These are phyloP conservation scores for Novymonas esmeraldas DNA, from an alignment of 208 protist genomes.

Conservation along the genomic window DNA sequence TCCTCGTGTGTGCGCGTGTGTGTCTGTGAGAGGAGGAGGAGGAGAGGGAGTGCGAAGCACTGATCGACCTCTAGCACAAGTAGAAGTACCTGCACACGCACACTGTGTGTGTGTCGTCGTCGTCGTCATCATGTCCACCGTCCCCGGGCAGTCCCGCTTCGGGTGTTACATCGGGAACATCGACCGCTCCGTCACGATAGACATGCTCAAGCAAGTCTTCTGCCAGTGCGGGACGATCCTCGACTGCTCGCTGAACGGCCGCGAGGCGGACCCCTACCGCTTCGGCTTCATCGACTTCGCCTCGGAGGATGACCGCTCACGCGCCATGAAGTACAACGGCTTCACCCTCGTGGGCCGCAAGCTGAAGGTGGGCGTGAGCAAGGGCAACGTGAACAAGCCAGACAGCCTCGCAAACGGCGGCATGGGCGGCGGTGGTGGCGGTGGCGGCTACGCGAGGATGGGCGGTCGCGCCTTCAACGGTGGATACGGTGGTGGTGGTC, in stretches of 20 bases:
- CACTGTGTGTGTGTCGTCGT: background rate
- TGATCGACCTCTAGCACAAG: no score
- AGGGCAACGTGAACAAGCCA: constrained; percentile 75
- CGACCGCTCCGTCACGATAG: constrained; percentile 76
- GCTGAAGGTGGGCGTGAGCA: constrained; percentile 86
- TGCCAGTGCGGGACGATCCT: constrained; percentile 81
- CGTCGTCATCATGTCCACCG: constrained; percentile 21
- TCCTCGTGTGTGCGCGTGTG: no score
- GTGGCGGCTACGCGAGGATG: constrained; percentile 4
- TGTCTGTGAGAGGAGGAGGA: no score
- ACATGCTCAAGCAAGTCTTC: constrained; percentile 83
- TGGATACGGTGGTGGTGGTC: no score
- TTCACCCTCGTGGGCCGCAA: constrained; percentile 76
- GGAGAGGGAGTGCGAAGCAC: no score
- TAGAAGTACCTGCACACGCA: background rate
- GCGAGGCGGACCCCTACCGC: constrained; percentile 77
- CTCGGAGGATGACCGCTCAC: constrained; percentile 71
- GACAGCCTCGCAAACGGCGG: constrained; percentile 30
- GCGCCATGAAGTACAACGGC: constrained; percentile 89
- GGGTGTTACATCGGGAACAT: constrained; percentile 90
- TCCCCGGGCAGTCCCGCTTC: constrained; percentile 57
- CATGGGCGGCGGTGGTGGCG: constrained; percentile 25
- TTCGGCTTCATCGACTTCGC: constrained; percentile 92
- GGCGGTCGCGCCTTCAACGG: constrained; percentile 1
- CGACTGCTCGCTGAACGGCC: constrained; percentile 86